Evolutionary conservation across 148 eudicot species (phyloP), one percentile per base, ranked within the genome.

Genomic region (Camellia granthamiana): DNA sequence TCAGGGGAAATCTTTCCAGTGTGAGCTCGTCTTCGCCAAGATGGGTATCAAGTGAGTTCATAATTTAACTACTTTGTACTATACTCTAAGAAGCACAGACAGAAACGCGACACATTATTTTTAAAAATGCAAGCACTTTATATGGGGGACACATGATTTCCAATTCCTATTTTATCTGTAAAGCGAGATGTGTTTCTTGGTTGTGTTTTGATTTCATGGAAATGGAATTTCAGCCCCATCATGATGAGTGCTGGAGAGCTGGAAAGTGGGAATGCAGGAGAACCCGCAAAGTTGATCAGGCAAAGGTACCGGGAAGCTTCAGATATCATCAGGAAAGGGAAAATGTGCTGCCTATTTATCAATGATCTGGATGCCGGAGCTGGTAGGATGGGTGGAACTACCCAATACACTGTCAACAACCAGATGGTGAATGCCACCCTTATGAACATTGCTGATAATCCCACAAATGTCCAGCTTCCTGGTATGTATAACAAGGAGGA

Each of bases 1-100:
- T 79, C 94, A 91, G 75, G 94, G 94, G 7, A 91, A 91, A 79
- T 92, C 95, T 78, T 92, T 92, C 87, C 95, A 92, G 85, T 86
- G 89, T 78, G 95, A 92, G 80, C 93, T 92, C 61, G 95, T 90
- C 56, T 90, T 91, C 55, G 86, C 88, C 70, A 92, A 92, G 92
- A 86, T 92, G 93, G 93, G 93, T 72, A 92, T 92, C 88, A 92
- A 81, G 95, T 91, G 76, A 90, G 94, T 85, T 11, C 6, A 7
- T 10, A 13, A n/a, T 41, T 13, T 11, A 6, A 23, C 70, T 49
- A 19, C 7, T 23, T 14, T 80, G 42, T 47, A 7, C 5, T 14
- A 42, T 43, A 66, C 52, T 51, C 30, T 9, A 15, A 60, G 64
- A 15, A 8, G 11, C 15, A 2, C 3, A 12, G 12, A 55, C 3